Evolutionary conservation across 1,284 basidiomycete species (phyloP), one percentile per base, ranked within the genome.

Genomic region (Tilletia setariae): DNA sequence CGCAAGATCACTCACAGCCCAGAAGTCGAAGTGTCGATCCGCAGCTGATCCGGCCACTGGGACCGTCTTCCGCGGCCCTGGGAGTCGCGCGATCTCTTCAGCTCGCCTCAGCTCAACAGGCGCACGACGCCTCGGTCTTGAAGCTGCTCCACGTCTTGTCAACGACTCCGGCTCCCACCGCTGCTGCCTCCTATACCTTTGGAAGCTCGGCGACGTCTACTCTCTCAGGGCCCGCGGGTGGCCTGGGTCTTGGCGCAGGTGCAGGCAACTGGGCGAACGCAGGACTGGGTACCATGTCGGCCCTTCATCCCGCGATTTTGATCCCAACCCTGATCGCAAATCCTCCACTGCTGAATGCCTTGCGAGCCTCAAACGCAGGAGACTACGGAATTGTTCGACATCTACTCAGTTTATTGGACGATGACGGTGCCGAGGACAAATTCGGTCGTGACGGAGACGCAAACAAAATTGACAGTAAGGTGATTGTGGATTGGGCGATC

Each of bases 321-420:
- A 76, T 81, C 47, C 75, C 75, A 53, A 71, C 76, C n/a, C 67
- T 82, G 19, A 71, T 82, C 7, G 72, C 73, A 53, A 75, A 79
- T 16, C 80, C 81, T 13, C 65, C 69, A 2, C 67, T 82, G 15
- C 72, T 81, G 28, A 74, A 80, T 32, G 72, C 78, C 13, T 70
- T 82, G 2, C 75, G 74, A 59, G 74, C 74, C 25, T 80, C 81
- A 13, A 78, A 79, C 63, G 69, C 70, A 40, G 81, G 81, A 8
- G 78, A 81, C 66, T 81, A 79, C 44, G 76, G 77, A 40, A 66
- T 82, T 64, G 75, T 82, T 62, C 70, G 76, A 3, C 76, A 78
- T 53, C 74, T 82, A 1, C 73, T 75, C 42, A 78, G 79, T 51
- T 70, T 82, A 11, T 72, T 82, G 40, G 81, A 81, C 53, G 70